Conservation (phyloP, 192 early-diverging fungal species). For the Diversispora epigaea region DNA sequence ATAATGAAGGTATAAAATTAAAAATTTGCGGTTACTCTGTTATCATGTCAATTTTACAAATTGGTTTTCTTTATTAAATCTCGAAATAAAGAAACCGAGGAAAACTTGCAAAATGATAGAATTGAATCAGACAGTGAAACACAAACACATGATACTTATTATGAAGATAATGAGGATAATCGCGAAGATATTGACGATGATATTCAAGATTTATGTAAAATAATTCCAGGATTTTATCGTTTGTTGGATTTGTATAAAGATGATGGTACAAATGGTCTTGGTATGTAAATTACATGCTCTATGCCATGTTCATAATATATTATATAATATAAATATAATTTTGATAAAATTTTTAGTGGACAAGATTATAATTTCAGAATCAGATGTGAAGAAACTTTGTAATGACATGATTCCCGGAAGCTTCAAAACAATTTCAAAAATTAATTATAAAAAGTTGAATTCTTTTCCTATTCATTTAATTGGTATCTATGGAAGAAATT, state of each 20-base stretch:
- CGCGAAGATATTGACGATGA: neutral
- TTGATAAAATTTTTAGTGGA: slow-evolving; percentile 11
- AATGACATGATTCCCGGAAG: slow-evolving; percentile 22
- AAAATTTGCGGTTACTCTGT: too few species aligned
- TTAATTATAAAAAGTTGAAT: slow-evolving; percentile 17
- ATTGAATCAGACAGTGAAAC: too few species aligned
- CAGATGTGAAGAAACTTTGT: slow-evolving; percentile 15
- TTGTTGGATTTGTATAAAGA: slow-evolving; percentile 24
- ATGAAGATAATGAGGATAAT: neutral
- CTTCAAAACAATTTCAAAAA: slow-evolving; percentile 22
- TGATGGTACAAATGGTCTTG: slow-evolving; percentile 23
- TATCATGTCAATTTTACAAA: too few species aligned
- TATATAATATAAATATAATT: neutral
- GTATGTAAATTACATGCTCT: slow-evolving; percentile 10
- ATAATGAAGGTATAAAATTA: too few species aligned
- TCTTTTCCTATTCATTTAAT: neutral
- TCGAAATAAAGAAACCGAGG: too few species aligned
- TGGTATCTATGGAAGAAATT: slow-evolving; percentile 30
- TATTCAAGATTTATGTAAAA: neutral
- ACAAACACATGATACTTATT: too few species aligned
- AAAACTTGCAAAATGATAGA: too few species aligned
- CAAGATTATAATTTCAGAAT: slow-evolving; percentile 22
- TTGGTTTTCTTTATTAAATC: too few species aligned
- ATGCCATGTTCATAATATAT: neutral
- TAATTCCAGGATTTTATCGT: slow-evolving; percentile 18